A percentile compares a stretch with the other conserved stretches of the same genome.
phyloP scores from a whole-genome alignment of 2,329 filamentous ascomycete species.

The Ceratocystiopsis brevicomis region DNA sequence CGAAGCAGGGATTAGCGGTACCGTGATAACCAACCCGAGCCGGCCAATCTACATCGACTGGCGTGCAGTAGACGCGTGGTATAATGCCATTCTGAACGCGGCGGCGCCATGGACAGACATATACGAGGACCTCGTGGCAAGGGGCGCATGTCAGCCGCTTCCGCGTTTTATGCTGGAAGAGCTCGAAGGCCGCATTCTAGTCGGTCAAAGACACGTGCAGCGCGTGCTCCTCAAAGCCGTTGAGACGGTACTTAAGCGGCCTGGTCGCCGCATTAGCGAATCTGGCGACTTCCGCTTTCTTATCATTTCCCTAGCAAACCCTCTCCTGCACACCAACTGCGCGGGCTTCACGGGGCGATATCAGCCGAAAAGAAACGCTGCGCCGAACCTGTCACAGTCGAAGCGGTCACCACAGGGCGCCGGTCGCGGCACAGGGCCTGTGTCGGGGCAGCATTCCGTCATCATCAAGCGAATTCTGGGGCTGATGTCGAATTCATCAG shows the following conservation, averaged over 20 bases:
- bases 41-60: conserved; percentile 50
- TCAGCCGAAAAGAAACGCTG: conserved; percentile 3
- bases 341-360: conserved; percentile 22
- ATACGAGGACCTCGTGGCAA: conserved; percentile 32
- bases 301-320: conserved; percentile 61
- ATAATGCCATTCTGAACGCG: conserved; percentile 47
- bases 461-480: conserved; percentile 75
- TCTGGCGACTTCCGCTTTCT: conserved; percentile 60
- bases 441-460: conserved; percentile 54
- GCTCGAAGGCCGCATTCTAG: conserved; percentile 28
- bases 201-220: conserved; percentile 50
- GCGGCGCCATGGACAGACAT: conserved; percentile 45
- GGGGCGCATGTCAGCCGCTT: conserved; percentile 16
- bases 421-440: conserved; percentile 20
- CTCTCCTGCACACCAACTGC: conserved; percentile 39
- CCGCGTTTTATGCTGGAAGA: conserved; percentile 18
- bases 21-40: not conserved
- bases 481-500: conserved; percentile 55
- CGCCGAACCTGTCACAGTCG: conserved; percentile 3
- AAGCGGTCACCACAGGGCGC: conserved; percentile 1
- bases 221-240: conserved; percentile 56
- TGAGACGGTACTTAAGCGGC: conserved; percentile 63
- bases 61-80: conserved; percentile 54
- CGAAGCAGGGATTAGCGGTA: too few relatives aligned
- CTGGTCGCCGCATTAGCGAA: conserved; percentile 47